Evolutionary conservation across 345 rosid species (phyloP).

Genomic region (Cochlearia excelsa): DNA sequence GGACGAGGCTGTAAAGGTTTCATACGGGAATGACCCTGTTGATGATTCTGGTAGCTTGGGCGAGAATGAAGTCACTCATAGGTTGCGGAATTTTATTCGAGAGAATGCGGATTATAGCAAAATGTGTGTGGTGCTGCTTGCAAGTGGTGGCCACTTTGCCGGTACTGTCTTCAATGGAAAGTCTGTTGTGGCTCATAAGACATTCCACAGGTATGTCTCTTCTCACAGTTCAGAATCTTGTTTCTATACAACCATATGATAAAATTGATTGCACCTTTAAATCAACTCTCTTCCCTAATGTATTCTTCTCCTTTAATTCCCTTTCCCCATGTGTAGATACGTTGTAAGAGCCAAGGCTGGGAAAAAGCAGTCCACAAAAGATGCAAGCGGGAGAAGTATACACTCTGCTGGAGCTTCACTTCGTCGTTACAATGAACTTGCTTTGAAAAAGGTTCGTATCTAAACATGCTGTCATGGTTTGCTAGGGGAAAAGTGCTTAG

Average conservation of each 20-base stretch:
- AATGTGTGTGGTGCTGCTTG: conserved; percentile 72
- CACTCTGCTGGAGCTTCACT: conserved; percentile 98
- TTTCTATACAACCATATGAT: not conserved
- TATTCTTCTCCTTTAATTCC: conserved; percentile 6
- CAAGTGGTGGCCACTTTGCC: conserved; percentile 91
- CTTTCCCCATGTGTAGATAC: conserved; percentile 51
- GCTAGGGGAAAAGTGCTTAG: not conserved
- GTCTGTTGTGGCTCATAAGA: conserved; percentile 70
- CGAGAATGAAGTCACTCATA: conserved; percentile 55
- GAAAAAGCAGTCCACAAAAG: conserved; percentile 89
- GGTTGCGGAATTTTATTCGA: conserved; percentile 45
- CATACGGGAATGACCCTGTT: conserved; percentile 35
- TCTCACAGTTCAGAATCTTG: conserved; percentile 1
- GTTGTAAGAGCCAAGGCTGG: conserved; percentile 99
- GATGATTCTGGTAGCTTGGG: conserved; percentile 30
- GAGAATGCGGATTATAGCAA: conserved; percentile 45
- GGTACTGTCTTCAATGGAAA: conserved; percentile 80
- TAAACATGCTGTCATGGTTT: conserved; percentile 7
- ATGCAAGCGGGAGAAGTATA: conserved; percentile 70
- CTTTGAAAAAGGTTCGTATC: conserved; percentile 74
- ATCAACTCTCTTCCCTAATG: not conserved
- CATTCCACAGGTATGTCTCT: conserved; percentile 76
- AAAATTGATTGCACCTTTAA: not conserved
- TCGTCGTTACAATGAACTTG: conserved; percentile 88
- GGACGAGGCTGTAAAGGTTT: conserved; percentile 61